Evolutionary conservation across 225 moss, liverwort and hornwort species (phyloP), one percentile per base, ranked within the genome.

Genomic region (Marchantia paleacea): DNA sequence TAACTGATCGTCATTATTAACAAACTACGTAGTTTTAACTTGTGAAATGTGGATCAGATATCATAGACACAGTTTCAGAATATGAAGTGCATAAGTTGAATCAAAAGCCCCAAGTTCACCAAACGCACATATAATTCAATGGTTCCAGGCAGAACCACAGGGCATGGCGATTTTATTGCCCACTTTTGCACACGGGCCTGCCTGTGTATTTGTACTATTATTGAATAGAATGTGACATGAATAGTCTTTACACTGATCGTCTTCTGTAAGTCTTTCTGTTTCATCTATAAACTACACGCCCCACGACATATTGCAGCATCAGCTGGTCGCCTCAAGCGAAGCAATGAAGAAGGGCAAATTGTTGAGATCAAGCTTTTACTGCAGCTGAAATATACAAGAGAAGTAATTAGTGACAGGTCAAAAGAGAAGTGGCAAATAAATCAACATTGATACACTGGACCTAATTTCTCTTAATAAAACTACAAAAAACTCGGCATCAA

Each of bases 251-350:
- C 78, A 78, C 49, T 50, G 78, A 29, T 76, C 16, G 50, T 78
- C 58, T 39, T 49, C 14, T 30, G 50, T 24, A 78, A 12, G 12
- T 62, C 39, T 49, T 39, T 75, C 53, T 61, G 16, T 24, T 72
- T 72, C 48, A 74, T 24, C 63, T 78, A 66, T 64, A 78, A 78
- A 78, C 64, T 78, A 78, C 64, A 78, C 64, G 63, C 78, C 47
- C 78, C 14, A 50, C 24, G 49, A 65, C 64, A 10, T 64, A 51
- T 12, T 13, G 78, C 65, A 65, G 78, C 51, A 65, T 24, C 64
- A 63, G 49, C 52, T 26, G 52, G 39, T 74, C 74, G 53, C 65
- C 65, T 65, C 22, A 49, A 66, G 78, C 63, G 49, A 64, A 16
- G 51, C 12, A 65, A 52, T 66, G 47, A 63, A 22, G 65, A n/a